Evolutionary conservation across 1,284 basidiomycete species (phyloP), one percentile per base, ranked within the genome.

Genomic region (Peniophora sp.): DNA sequence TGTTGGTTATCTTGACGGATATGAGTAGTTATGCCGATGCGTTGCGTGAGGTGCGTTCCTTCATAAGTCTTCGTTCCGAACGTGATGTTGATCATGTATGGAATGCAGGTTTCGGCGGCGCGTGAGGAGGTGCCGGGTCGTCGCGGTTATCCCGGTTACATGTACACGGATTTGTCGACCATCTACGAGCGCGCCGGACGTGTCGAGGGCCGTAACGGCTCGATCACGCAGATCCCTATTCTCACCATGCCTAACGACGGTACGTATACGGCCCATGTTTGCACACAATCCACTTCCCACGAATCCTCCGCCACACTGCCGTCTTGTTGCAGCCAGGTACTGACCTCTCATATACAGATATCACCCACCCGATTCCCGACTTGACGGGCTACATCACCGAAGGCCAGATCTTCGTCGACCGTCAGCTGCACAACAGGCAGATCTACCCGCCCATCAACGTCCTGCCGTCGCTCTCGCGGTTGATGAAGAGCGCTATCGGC

Each of bases 391-490:
- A 99, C 74, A 99, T 99, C 68, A 98, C 96, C 43, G 89, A 98
- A 76, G 97, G 97, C 49, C 97, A 99, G 74, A 97, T 99, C 71
- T 97, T 91, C 70, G 91, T 99, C 64, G 97, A 99, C 76, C 88
- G 96, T 60, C 88, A 91, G 65, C 72, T 95, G 67, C 78, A 93
- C 76, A 94, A 95, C 73, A 79, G 91, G 63, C 96, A 98, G 71
- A 96, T 99, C 68, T 99, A 98, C 74, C 97, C 97, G 42, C 97
- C 97, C 47, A 99, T 99, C 80, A 99, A 99, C 74, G 97, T 99
- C 55, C 79, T 99, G 44, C 97, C 97, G 49, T 99, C 97, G 54
- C 78, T 99, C 60, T 98, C 96, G 61, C 93, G 97, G 72, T 74
- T 99, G 65, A 99, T 99, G 97, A 99, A 99, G 85, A 92, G 88